Evolutionary conservation across 2,329 filamentous ascomycete species (phyloP).

Genomic region (Fusarium dlaminii): DNA sequence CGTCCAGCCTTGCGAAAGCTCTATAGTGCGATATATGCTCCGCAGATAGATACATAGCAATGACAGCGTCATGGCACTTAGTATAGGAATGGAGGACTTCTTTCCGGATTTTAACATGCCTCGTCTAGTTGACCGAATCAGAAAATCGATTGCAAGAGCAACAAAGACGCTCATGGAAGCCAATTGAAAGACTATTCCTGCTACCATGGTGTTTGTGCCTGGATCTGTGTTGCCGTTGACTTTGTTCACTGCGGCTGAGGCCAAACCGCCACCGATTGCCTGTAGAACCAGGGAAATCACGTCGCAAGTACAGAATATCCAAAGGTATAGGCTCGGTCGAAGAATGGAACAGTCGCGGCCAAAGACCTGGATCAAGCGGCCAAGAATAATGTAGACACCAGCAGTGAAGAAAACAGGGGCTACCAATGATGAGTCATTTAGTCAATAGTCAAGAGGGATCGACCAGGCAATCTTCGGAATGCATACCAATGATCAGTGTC

Average conservation of each 20-base stretch:
- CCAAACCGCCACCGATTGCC: not conserved
- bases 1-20: not conserved
- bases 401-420: not conserved
- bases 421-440: not conserved
- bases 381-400: not conserved
- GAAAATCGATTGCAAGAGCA: not conserved
- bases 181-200: not conserved
- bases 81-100: not conserved
- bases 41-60: not conserved
- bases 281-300: not conserved
- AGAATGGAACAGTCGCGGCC: not conserved
- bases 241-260: not conserved
- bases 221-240: not conserved
- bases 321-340: not conserved
- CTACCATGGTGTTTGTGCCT: not conserved
- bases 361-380: not conserved
- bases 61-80: not conserved
- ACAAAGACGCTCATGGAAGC: not conserved
- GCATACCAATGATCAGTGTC: not conserved
- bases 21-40: not conserved
- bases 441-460: accelerated
- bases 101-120: not conserved
- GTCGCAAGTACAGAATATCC: not conserved
- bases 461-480: accelerated
- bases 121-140: not conserved